Percentiles rank a stretch among this genome's conserved stretches.
phyloP scores from a whole-genome alignment of 2,329 filamentous ascomycete genomes.

The Gnomoniopsis sp. region DNA sequence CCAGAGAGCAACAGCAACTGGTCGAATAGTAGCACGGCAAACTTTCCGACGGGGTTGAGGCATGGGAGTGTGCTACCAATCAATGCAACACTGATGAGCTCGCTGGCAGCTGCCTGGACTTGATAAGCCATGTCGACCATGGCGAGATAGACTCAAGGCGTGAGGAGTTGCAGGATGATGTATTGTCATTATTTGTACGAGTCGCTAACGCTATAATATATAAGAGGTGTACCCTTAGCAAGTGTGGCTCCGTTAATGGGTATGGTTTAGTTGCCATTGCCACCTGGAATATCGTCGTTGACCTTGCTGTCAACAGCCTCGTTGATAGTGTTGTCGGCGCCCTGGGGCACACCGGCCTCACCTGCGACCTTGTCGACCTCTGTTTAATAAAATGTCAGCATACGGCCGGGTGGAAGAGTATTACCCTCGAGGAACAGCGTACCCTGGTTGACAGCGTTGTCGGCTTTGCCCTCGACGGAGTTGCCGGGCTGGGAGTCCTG shows the following conservation, averaged over 20 bases:
- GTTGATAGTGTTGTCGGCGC: constrained; percentile 15
- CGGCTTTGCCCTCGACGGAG: constrained; percentile 18
- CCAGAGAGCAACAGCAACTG: constrained; percentile 41
- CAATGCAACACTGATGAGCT: constrained; percentile 38
- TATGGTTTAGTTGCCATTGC: constrained; percentile 12
- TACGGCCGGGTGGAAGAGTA: neutral
- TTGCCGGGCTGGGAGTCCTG: constrained; percentile 21
- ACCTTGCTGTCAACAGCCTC: constrained; percentile 19
- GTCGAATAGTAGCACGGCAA: constrained; percentile 37
- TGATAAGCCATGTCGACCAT: no score
- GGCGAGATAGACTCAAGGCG: no score
- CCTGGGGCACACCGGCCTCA: constrained; percentile 17
- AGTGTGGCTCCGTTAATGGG: no score
- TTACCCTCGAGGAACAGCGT: neutral
- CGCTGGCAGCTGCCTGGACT: constrained; percentile 35
- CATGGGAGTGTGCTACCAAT: constrained; percentile 50
- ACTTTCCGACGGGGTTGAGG: constrained; percentile 45
- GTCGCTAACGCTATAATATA: neutral
- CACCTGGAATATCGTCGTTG: constrained; percentile 21
- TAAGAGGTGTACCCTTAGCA: neutral
- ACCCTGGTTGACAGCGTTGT: constrained; percentile 19
- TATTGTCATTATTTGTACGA: neutral
- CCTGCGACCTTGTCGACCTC: constrained; percentile 18
- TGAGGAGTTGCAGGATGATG: neutral
- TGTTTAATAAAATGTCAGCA: neutral